Base-by-base conservation (phyloP, 1,284 basidiomycete species). In the Moesziomyces aphidis region DNA sequence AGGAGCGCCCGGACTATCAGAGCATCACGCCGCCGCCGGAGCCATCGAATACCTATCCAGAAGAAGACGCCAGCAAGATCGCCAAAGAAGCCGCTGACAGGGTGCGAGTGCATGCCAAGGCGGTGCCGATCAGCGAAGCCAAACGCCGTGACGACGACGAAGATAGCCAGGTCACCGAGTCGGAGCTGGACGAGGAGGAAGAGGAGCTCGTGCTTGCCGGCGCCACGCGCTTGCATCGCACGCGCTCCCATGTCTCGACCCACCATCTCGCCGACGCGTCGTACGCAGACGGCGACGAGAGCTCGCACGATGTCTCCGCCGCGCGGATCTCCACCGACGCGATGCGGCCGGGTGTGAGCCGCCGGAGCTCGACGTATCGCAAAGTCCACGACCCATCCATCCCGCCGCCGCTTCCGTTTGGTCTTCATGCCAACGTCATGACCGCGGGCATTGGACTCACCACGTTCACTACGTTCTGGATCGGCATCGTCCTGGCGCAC, bases 401-500 rank as follows among this genome's bases (percentile, higher is more conserved):
- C 23, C 80, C 80, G 7, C 80, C 80, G 3, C 79, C 80, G 6
- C 64, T 84, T 9, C 83, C 83, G 0, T 84, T 83, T 45, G 83
- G 83, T 1, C 57, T 84, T 28, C 82, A 84, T 43, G 75, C 83
- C 11, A 83, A 79, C 52, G 61, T 80, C 44, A 83, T 84, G 76
- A 84, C 80, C 9, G 70, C 79, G 28, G 82, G 81, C 22, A 84
- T 84, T 36, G 83, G 83, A 3, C 21, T 77, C 17, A 68, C 74
- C 13, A 84, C 83, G 1, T 50, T 79, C 4, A 44, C 39, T 13
- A 63, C 70, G 0, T 74, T 84, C 26, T 84, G 83, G 82, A 61
- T 81, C 22, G 78, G 75, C 7, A 22, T 84, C 19, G 62, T 70
- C 26, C 15, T 82, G n/a, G 78, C 78, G 0, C 31, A 83, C 52